Evolutionary conservation across 768 basidiomycete genomes (phyloP), one percentile per base, ranked within the genome.

Genomic region (Kondoa malvinella): DNA sequence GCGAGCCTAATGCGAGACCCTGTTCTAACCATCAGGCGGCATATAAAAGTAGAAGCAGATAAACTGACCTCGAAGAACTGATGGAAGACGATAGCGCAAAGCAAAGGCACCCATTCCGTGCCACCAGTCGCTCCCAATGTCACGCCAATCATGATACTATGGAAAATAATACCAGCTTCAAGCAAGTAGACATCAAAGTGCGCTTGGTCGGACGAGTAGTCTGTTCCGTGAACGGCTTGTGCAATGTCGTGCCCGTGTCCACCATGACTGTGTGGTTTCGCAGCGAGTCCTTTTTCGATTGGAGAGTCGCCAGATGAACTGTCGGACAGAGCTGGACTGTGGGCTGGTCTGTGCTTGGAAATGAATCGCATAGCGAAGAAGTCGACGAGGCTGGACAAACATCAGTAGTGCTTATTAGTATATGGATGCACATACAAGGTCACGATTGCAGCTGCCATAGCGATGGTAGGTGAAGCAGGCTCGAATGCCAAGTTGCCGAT

Each of bases 61-160:
- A 8, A 8, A 50, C 40, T 72, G n/a, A 73, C 76, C 57, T 75
- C 75, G 50, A 75, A 75, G 31, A 75, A 61, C 58, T 76, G 76
- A 66, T 76, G 75, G 67, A 76, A 76, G 56, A 73, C 69, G 68
- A 76, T 72, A 25, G 74, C 76, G 69, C 75, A 74, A 66, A 77
- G 72, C 15, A 77, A 73, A 0, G 77, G 75, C 1, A 69, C 73
- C 77, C 76, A 77, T 56, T 75, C 73, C 56, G 8, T 60, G 27
- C 58, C 58, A 12, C 58, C 58, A 4, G 58, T 60, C 27, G 58
- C 58, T 70, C 67, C 58, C 21, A 77, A 72, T 1, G 75, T 74
- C 1, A 78, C 76, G 4, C 77, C 77, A 40, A 77, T 77, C 77
- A 77, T 77, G 72, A 77, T 77, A 2, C 73, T 73, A 66, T 74